Evolutionary conservation across 805 yeast species (phyloP).

Genomic region (Priceomyces haplophilus): DNA sequence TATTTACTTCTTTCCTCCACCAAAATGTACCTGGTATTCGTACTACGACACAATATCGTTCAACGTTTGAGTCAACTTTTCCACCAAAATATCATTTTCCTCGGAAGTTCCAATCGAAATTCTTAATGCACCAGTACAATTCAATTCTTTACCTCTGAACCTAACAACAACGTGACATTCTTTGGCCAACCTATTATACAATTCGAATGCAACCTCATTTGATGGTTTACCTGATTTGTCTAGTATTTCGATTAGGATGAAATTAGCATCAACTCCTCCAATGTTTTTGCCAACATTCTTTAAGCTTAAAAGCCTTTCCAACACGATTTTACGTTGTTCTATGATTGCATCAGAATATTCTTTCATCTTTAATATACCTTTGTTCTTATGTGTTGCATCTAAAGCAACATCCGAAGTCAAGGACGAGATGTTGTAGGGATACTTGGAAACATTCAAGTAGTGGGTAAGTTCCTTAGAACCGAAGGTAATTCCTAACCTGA

Average conservation of each 20-base stretch:
- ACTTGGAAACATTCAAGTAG: conserved; percentile 85
- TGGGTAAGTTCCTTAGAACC: conserved; percentile 57
- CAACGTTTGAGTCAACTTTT: conserved; percentile 39
- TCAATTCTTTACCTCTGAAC: conserved; percentile 85
- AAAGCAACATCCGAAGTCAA: conserved; percentile 72
- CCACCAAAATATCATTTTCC: conserved; percentile 62
- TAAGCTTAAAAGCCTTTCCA: conserved; percentile 51
- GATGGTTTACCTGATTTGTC: conserved; percentile 62
- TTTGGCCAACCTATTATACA: conserved; percentile 71
- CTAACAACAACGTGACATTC: conserved; percentile 79
- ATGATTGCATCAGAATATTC: conserved; percentile 47
- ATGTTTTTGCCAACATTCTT: conserved; percentile 68
- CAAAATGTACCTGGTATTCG: no score
- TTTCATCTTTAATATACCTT: conserved; percentile 59
- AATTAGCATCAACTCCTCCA: conserved; percentile 87
- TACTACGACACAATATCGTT: conserved; percentile 11
- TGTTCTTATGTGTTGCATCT: conserved; percentile 59
- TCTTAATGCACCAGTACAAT: conserved; percentile 85
- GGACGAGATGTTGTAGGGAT: conserved; percentile 90
- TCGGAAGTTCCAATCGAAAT: conserved; percentile 80
- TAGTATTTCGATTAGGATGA: conserved; percentile 69
- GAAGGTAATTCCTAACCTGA: conserved; percentile 81
- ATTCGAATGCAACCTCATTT: conserved; percentile 58
- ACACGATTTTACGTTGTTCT: conserved; percentile 53
- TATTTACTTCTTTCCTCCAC: no score